Evolutionary conservation across 257 asterid species (phyloP), one percentile per base, ranked within the genome.

Genomic region (Scutellaria minor): DNA sequence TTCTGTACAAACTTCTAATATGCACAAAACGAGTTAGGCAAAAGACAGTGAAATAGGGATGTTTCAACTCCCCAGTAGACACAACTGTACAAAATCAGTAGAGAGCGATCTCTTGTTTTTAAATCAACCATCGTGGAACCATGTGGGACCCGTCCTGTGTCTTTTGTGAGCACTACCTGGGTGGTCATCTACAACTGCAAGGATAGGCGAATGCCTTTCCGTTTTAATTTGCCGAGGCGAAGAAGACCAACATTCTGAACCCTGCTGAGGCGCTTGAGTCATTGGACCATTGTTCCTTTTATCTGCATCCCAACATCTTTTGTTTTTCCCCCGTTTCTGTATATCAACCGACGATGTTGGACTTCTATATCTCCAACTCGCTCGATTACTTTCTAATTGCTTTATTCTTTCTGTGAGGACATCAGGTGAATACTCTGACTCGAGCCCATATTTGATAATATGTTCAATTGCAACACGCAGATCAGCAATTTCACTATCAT

Each of bases 381-480:
- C 74, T 63, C 15, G 78, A 46, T 69, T 35, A 35, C 39, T 37
- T 62, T 80, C 81, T 46, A 76, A 9, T 58, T 68, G 81, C 57
- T 68, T 64, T 61, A 72, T 80, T 60, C 71, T 73, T 6, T 59
- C 45, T 50, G 66, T n/a, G 1, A 77, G 75, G 12, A 4, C 4
- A 14, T 58, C 51, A 0, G 80, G 67, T 10, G 78, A 70, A 63
- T 45, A 70, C 27, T 53, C 76, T 1, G 73, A 58, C 58, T 81
- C 76, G 37, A 81, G 82, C 45, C 78, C 80, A 6, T 73, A 46
- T 52, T 77, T 74, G 56, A 44, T 22, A 9, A 81, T 73, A 75
- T 77, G 85, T n/a, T 65, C 59, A 7, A 81, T 65, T 39, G 57
- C 85, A 20, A 37, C 35, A 0, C 4, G 75, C 50, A 81, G 61